A percentile compares a stretch with the other conserved stretches of the same genome.
Evolutionary conservation across 352 stramenopile species (phyloP).

Genomic region (Pythium phragmiticola): DNA sequence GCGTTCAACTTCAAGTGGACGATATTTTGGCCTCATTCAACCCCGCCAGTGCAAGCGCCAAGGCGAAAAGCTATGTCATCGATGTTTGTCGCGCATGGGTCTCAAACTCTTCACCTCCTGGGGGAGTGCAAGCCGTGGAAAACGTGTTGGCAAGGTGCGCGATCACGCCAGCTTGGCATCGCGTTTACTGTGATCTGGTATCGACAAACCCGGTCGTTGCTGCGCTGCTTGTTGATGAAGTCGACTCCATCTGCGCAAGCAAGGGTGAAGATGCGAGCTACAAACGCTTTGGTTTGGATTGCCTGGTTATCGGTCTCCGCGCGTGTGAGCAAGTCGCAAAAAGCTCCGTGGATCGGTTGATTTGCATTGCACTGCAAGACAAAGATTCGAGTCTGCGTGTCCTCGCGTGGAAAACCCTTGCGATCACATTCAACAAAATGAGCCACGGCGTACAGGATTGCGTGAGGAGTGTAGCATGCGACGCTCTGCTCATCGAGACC

Average conservation of each 20-base stretch:
- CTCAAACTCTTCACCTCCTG: background rate
- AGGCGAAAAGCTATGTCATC: slow-evolving; percentile 4
- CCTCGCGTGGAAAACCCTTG: slow-evolving; percentile 17
- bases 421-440: background rate
- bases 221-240: slow-evolving; percentile 13
- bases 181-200: slow-evolving; percentile 2
- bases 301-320: background rate
- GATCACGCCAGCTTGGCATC: background rate
- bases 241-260: slow-evolving; percentile 10
- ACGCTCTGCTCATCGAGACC: slow-evolving; percentile 13
- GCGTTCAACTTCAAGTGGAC: slow-evolving; percentile 3
- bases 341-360: slow-evolving; percentile 7
- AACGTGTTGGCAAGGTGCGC: slow-evolving; percentile 7
- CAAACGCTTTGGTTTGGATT: slow-evolving; percentile 12
- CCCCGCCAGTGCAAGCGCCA: background rate
- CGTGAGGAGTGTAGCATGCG: background rate
- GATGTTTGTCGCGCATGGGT: slow-evolving; percentile 17
- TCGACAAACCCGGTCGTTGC: slow-evolving; percentile 1
- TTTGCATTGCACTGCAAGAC: slow-evolving; percentile 11
- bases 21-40: slow-evolving; percentile 8
- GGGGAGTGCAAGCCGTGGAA: background rate
- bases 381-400: slow-evolving; percentile 9
- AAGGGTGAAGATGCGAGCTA: slow-evolving; percentile 7
- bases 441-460: background rate
- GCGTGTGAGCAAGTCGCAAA: background rate